Percentiles rank a stretch among this genome's conserved stretches.
Conservation (phyloP, 2,329 filamentous ascomycete genomes). For the Phialocephala sp. region DNA sequence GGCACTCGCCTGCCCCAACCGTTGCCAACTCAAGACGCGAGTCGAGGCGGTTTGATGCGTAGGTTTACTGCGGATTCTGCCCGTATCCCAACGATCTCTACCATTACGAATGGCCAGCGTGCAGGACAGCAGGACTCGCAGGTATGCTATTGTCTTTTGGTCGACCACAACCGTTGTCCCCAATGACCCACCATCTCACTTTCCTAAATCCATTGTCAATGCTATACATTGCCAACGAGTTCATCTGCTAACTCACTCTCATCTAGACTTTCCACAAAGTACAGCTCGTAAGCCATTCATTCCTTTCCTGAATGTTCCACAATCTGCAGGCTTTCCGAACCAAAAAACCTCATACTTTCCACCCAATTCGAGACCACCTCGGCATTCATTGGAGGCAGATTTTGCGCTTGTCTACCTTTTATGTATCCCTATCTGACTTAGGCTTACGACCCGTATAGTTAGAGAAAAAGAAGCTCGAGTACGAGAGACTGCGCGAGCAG, state of each 20-base stretch:
- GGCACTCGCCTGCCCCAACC: slow-evolving; percentile 66
- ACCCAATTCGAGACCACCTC: slow-evolving; percentile 1
- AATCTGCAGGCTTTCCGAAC: slow-evolving; percentile 10
- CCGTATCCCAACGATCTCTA: slow-evolving; percentile 75
- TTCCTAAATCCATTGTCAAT: slow-evolving; percentile 9
- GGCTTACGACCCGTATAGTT: slow-evolving; percentile 64
- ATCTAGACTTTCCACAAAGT: slow-evolving; percentile 71
- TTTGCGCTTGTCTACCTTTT: slow-evolving; percentile 7
- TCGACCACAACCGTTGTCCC: slow-evolving; percentile 30
- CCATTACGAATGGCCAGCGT: slow-evolving; percentile 39
- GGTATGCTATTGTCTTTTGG: slow-evolving; percentile 38
- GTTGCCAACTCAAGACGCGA: slow-evolving; percentile 67
- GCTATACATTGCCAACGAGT: slow-evolving; percentile 13
- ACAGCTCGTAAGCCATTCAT: slow-evolving; percentile 68
- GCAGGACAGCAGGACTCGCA: slow-evolving; percentile 38
- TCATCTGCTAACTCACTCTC: slow-evolving; percentile 32
- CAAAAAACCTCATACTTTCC: slow-evolving; percentile 4
- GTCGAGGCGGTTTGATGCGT: slow-evolving; percentile 74
- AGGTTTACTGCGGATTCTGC: slow-evolving; percentile 93
- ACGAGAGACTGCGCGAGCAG: slow-evolving; percentile 88
- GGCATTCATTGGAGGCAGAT: neutral
- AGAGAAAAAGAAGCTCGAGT: slow-evolving; percentile 92
- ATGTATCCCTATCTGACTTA: slow-evolving; percentile 7
- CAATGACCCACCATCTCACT: slow-evolving; percentile 7
- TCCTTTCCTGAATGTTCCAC: slow-evolving; percentile 12